Base-by-base conservation (phyloP, 2,329 filamentous ascomycete genomes). In the Orbilia javanica region DNA sequence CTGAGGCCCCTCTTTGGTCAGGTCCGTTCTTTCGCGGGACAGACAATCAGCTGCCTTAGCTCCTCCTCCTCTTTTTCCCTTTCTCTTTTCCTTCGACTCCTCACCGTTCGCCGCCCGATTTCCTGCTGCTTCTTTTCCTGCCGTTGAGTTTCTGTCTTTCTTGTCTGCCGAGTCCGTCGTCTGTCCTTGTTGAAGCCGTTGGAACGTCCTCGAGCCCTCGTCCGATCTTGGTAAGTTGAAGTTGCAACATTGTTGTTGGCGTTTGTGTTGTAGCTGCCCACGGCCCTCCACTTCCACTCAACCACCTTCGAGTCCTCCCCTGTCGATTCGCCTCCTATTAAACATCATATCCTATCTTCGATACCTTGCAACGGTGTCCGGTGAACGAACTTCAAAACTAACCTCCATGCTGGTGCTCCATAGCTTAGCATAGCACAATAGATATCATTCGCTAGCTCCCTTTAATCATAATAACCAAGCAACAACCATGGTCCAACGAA, bases 401-500 rank as follows among this genome's bases (percentile, higher is more conserved):
- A 29, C 39, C 15, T 20, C 6, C 1, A 20, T 15, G 22, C 13
- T n/a, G n/a, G n/a, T n/a, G n/a, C 18, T 8, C 18, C 18, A 63
- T 25, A 44, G 34, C 22, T 5, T 3, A 39, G 36, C 34, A 36
- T 36, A 42, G 52, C n/a, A 36, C 39, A 36, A 42, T 18, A 39
- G 15, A 44, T 44, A 44, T 7, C 13, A 13, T 63, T 13, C 25
- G 10, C n/a, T n/a, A n/a, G n/a, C 48, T 53, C 20, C 42, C 31
- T 50, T 13, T 69, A 50, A 44, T 57, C 15, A 36, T 42, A 57
- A 25, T 60, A 13, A 22, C 62, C 39, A 18, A 15, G 20, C 22
- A n/a, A 29, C 42, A 44, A 60, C 34, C 4, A 79, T 79, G 70
- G 75, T 74, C 44, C 75, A 74, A 34, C 75, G 62, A 65, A 79